Base-by-base conservation (phyloP, 192 early-diverging fungal species). In the Lobosporangium transversale region DNA sequence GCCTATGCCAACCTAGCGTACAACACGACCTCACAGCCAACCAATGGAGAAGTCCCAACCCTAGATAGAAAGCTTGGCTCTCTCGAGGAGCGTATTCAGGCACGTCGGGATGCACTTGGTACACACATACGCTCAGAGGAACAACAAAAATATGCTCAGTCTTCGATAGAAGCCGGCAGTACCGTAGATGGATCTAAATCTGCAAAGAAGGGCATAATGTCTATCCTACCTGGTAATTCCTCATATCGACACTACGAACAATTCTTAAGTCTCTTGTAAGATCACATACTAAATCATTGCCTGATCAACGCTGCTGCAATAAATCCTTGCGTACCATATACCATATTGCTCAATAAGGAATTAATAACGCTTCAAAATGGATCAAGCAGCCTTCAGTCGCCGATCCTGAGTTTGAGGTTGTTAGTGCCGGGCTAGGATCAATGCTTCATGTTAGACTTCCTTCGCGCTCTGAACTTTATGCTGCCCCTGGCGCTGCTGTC, bases 361-460 rank as follows among this genome's bases (percentile, higher is more conserved):
- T 82, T 35, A 82, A 82, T 61, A 63, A 26, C 14, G 61, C 81
- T 10, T 58, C 70, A 18, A 66, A 66, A 14, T 82, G 81, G 83
- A 83, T 68, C 56, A 71, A 66, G 36, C 65, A 59, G 48, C 71
- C 62, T 43, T 79, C 68, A 48, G 75, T 74, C 23, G 70, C 81
- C 35, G 83, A 88, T 61, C 83, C 86, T 42, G 76, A 68, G 24
- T 88, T 88, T 62, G 81, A 84, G 55, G 70, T 86, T n/a, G 71
- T 88, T 8, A 83, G 82, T 37, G 58, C 82, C 24, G 86, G 86
- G 20, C 62, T 81, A 35, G 76, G 76, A 35, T 76, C 75, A 3
- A 73, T 79, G 50, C 67, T 68, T 27, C 80, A 79, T 66, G 84
- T 74, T n/a, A 73, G 73, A 54, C 27, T 88, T 32, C 86, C 86